Conservation (phyloP, 2,329 filamentous ascomycete species). For the Venturiaceae sp. region DNA sequence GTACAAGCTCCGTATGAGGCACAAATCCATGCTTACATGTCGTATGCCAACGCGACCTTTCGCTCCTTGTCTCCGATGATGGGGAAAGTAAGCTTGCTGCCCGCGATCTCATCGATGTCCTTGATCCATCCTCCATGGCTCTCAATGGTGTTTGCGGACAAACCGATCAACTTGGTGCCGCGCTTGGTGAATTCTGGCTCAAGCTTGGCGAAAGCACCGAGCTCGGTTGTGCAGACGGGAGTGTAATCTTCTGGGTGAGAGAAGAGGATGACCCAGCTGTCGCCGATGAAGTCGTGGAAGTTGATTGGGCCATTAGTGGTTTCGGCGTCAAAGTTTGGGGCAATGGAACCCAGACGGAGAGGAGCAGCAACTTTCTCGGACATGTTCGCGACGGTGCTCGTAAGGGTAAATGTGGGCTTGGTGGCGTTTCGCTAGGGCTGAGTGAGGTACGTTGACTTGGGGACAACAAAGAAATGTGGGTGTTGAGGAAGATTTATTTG, state of each 20-base stretch:
- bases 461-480: neutral
- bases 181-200: slow-evolving; percentile 55
- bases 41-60: slow-evolving; percentile 40
- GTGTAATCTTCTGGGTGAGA: slow-evolving; percentile 57
- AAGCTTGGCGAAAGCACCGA: slow-evolving; percentile 54
- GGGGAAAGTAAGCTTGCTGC: slow-evolving; percentile 37
- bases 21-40: slow-evolving; percentile 31
- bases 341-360: slow-evolving; percentile 55
- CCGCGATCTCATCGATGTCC: slow-evolving; percentile 42
- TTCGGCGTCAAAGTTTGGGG: slow-evolving; percentile 60
- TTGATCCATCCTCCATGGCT: slow-evolving; percentile 43
- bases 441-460: neutral
- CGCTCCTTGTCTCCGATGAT: slow-evolving; percentile 45
- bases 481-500: neutral
- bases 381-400: neutral
- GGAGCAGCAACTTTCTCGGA: neutral
- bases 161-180: slow-evolving; percentile 52
- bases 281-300: slow-evolving; percentile 63
- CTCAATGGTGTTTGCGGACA: slow-evolving; percentile 41
- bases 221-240: slow-evolving; percentile 53
- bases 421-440: neutral
- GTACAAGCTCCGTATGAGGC: neutral
- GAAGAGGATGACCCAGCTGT: slow-evolving; percentile 63
- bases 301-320: slow-evolving; percentile 57
- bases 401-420: neutral